phyloP scores from a whole-genome alignment of 78 protist genomes.

The Anaeramoeba ignava region DNA sequence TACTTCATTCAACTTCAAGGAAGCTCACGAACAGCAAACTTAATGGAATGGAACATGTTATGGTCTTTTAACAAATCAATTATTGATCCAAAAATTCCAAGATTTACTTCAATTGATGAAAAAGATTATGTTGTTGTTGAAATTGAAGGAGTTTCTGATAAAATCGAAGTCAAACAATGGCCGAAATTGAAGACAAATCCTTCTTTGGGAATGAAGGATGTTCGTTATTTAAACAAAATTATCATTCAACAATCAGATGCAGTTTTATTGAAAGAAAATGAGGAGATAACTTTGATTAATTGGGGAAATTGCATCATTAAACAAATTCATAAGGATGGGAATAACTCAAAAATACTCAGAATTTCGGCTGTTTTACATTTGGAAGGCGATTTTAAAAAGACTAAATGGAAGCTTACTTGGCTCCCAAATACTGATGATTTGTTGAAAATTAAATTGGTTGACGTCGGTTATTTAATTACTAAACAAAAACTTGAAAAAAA shows the following conservation, averaged over 20 bases:
- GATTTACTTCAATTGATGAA: slow-evolving; percentile 26
- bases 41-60: slow-evolving; percentile 66
- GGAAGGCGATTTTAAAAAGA: slow-evolving; percentile 62
- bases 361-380: not conserved
- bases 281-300: slow-evolving; percentile 66
- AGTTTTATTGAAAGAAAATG: slow-evolving; percentile 16
- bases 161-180: slow-evolving; percentile 9
- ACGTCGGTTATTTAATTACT: slow-evolving; percentile 56
- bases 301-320: slow-evolving; percentile 81
- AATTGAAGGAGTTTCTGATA: slow-evolving; percentile 22
- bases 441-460: slow-evolving; percentile 31
- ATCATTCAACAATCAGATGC: slow-evolving; percentile 60
- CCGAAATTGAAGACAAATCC: slow-evolving; percentile 63
- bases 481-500: slow-evolving; percentile 58
- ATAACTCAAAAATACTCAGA: not conserved
- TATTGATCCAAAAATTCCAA: slow-evolving; percentile 65
- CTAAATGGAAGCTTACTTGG: slow-evolving; percentile 80
- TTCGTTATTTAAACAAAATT: slow-evolving; percentile 9
- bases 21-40: slow-evolving; percentile 21
- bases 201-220: slow-evolving; percentile 53
- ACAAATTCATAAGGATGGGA: not conserved
- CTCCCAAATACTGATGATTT: slow-evolving; percentile 26
- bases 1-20: slow-evolving; percentile 71
- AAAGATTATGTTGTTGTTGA: not conserved
- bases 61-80: slow-evolving; percentile 77